Percentiles rank a stretch among this genome's conserved stretches.
Conservation (phyloP, 2,329 filamentous ascomycete genomes). For the Bipolaris bicolor region DNA sequence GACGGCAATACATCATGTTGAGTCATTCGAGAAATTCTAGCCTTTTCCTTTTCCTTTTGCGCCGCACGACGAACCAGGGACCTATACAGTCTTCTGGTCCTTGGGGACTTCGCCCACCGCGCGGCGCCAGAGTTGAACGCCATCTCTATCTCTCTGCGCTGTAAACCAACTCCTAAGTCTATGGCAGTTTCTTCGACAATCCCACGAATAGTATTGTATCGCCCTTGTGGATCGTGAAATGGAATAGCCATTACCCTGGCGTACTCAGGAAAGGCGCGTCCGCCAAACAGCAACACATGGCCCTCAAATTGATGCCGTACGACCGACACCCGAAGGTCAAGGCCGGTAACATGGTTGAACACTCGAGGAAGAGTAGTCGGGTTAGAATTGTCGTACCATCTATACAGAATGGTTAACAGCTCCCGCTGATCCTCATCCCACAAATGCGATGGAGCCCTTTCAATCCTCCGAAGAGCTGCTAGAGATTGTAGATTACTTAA, state of each 20-base stretch:
- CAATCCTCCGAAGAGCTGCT: not conserved
- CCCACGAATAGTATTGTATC: constrained; percentile 3
- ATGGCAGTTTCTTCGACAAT: constrained; percentile 12
- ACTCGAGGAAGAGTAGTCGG: not conserved
- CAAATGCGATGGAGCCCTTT: not conserved
- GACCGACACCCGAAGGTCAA: not conserved
- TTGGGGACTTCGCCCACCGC: constrained; percentile 1
- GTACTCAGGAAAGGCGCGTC: constrained; percentile 8
- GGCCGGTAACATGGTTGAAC: constrained; percentile 18
- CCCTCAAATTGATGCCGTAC: constrained; percentile 12
- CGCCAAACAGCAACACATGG: constrained; percentile 14
- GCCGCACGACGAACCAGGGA: not conserved
- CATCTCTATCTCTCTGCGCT: not conserved
- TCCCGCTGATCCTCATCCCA: constrained; percentile 18
- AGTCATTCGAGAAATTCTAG: not conserved
- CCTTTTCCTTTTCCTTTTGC: not conserved
- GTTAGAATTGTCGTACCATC: constrained; percentile 10
- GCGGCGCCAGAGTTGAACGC: constrained; percentile 5
- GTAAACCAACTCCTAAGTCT: not conserved
- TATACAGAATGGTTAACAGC: constrained; percentile 10
- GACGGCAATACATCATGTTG: not conserved
- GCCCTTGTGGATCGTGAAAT: constrained; percentile 15
- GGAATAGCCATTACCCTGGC: constrained; percentile 2
- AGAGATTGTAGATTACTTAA: not conserved
- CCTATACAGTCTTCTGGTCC: constrained; percentile 6